A percentile compares a stretch with the other conserved stretches of the same genome.
Conservation (phyloP, 768 basidiomycete species). For the Pulveroboletus sp. region DNA sequence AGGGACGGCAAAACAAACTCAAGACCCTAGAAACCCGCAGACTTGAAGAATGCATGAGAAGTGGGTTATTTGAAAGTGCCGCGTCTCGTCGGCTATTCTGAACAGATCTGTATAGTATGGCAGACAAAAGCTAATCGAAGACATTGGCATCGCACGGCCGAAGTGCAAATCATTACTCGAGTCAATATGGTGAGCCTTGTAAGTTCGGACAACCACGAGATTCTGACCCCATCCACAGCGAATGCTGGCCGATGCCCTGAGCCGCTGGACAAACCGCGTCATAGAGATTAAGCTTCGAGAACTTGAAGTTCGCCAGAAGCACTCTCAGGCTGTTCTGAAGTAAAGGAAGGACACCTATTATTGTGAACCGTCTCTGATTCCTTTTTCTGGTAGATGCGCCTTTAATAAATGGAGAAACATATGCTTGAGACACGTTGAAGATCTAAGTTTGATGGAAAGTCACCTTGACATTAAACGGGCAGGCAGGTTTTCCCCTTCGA, state of each 20-base stretch:
- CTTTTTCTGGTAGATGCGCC: constrained; percentile 37
- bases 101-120: constrained; percentile 41
- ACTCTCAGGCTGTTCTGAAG: constrained; percentile 36
- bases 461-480: constrained; percentile 76
- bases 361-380: constrained; percentile 16
- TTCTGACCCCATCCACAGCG: constrained; percentile 38
- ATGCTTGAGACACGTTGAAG: constrained; percentile 61
- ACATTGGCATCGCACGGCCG: constrained; percentile 40
- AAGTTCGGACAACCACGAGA: background rate
- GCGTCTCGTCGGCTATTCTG: constrained; percentile 2
- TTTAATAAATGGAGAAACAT: constrained; percentile 68
- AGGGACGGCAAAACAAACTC: constrained; percentile 41
- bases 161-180: constrained; percentile 37
- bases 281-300: constrained; percentile 72
- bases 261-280: constrained; percentile 66
- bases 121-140: constrained; percentile 33
- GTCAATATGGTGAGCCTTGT: constrained; percentile 37
- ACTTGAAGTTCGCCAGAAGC: constrained; percentile 53
- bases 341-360: constrained; percentile 18
- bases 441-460: constrained; percentile 77
- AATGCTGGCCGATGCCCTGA: constrained; percentile 42
- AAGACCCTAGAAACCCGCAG: constrained; percentile 38
- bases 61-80: constrained; percentile 27
- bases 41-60: constrained; percentile 26
- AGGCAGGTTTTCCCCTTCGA: constrained; percentile 39